These are phyloP conservation scores for Pontederia crassipes DNA, from an alignment of 176 grass and related monocot species.

Conservation along the genomic window DNA sequence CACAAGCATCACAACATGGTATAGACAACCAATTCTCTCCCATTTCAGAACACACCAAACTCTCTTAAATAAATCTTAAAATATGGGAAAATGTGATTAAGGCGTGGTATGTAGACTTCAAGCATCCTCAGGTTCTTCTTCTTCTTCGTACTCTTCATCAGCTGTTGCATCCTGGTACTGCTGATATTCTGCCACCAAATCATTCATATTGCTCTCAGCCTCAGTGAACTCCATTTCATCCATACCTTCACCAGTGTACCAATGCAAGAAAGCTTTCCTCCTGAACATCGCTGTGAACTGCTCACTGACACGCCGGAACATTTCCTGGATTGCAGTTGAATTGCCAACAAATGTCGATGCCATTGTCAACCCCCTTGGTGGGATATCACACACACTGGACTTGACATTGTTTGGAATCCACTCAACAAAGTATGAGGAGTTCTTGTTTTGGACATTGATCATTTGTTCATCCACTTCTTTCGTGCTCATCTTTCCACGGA, in stretches of 20 bases:
- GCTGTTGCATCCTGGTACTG: slow-evolving; percentile 92
- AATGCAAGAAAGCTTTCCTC: slow-evolving; percentile 90
- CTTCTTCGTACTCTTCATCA: slow-evolving; percentile 60
- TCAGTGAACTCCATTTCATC: slow-evolving; percentile 96
- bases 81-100: no score
- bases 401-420: slow-evolving; percentile 91
- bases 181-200: slow-evolving; percentile 77
- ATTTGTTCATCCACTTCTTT: slow-evolving; percentile 96
- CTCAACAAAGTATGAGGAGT: slow-evolving; percentile 82
- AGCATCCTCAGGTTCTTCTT: slow-evolving; percentile 43
- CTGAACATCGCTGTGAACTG: slow-evolving; percentile 91
- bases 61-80: no score
- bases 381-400: slow-evolving; percentile 71
- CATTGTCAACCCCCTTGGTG: slow-evolving; percentile 69
- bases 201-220: slow-evolving; percentile 95
- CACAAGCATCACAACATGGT: no score
- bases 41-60: no score
- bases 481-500: slow-evolving; percentile 94
- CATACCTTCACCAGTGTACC: slow-evolving; percentile 89
- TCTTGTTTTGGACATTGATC: slow-evolving; percentile 91
- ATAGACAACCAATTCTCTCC: no score
- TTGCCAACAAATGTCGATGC: slow-evolving; percentile 58
- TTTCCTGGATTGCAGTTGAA: slow-evolving; percentile 90
- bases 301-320: slow-evolving; percentile 73
- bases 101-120: no score